These are phyloP conservation scores for Penstemon davidsonii DNA, from an alignment of 257 asterid species.

Conservation along the genomic window DNA sequence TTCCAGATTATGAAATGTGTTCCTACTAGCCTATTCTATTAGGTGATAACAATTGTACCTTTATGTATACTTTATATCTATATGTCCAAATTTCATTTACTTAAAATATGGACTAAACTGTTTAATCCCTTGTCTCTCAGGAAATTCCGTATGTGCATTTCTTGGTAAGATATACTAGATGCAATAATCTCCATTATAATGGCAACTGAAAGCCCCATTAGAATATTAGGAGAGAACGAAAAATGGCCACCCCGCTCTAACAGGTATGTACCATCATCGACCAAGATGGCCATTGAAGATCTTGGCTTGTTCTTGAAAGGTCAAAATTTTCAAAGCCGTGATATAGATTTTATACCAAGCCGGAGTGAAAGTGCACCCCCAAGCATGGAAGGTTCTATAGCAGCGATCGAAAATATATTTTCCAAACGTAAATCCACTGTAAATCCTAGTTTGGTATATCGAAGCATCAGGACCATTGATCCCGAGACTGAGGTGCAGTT, in stretches of 20 bases:
- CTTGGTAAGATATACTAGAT: constrained; percentile 14
- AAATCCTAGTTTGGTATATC: constrained; percentile 9
- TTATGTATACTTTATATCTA: neutral
- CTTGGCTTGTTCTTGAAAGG: constrained; percentile 41
- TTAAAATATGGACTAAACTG: constrained; percentile 3
- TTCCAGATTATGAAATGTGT: constrained; percentile 8
- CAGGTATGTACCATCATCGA: constrained; percentile 36
- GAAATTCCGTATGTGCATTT: constrained; percentile 5
- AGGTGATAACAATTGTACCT: neutral
- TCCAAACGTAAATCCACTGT: constrained; percentile 26
- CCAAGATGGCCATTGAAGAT: constrained; percentile 35
- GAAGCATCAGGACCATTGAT: neutral
- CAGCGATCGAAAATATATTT: constrained; percentile 38
- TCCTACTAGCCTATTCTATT: neutral
- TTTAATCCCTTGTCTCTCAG: constrained; percentile 25
- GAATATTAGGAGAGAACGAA: constrained; percentile 35
- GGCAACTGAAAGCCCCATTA: constrained; percentile 51
- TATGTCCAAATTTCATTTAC: constrained; percentile 7
- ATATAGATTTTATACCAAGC: constrained; percentile 39
- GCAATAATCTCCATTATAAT: constrained; percentile 24
- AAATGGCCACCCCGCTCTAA: constrained; percentile 35
- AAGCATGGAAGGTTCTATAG: constrained; percentile 53
- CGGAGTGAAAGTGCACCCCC: constrained; percentile 64
- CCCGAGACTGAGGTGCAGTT: constrained; percentile 6
- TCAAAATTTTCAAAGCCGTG: constrained; percentile 33